Base-by-base conservation (phyloP, 2,329 filamentous ascomycete species). In the Penicillium sp. region DNA sequence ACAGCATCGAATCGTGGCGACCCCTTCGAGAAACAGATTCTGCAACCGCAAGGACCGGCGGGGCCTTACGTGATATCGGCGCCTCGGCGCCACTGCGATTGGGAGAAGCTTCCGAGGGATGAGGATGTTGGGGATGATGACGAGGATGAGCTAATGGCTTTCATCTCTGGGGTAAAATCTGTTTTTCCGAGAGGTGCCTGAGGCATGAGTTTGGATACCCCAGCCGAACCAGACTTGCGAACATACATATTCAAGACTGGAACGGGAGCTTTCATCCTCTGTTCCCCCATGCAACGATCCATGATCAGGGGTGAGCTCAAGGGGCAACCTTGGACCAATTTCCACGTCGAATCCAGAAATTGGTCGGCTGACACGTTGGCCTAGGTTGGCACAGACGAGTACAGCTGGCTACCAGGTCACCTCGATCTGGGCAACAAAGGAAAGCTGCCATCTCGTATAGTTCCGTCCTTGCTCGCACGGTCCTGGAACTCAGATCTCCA, bases 61-160 rank as follows among this genome's bases (percentile, higher is more conserved):
- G 51, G 37, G 42, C 34, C 29, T 58, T 59, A 59, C 57, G 56
- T 59, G 54, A 58, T 60, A 18, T 38, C 46, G 47, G 41, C 28
- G 26, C 32, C 48, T 54, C 51, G 50, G 54, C 57, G 51, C 13
- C 23, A 26, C 35, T 37, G 44, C 48, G 38, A 60, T 60, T 60
- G 57, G 57, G 50, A 57, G 57, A 49, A 14, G 34, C 36, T 42
- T 46, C 57, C 57, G 57, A 46, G 34, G 42, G 40, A 28, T 32
- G 31, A 18, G 28, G 40, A 51, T 57, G n/a, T n/a, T n/a, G 50
- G 52, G 50, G 52, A 20, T 20, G 40, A 28, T 29, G 31, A 22
- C 22, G 40, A 51, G 56, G 18, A 20, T 20, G 50, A 54, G 50
- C 51, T 58, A 56, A 56, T 50, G 46, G 32, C 23, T 38, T 23